phyloP scores from a whole-genome alignment of 164 flowering plant genomes.

The Paratinospora sagittata region DNA sequence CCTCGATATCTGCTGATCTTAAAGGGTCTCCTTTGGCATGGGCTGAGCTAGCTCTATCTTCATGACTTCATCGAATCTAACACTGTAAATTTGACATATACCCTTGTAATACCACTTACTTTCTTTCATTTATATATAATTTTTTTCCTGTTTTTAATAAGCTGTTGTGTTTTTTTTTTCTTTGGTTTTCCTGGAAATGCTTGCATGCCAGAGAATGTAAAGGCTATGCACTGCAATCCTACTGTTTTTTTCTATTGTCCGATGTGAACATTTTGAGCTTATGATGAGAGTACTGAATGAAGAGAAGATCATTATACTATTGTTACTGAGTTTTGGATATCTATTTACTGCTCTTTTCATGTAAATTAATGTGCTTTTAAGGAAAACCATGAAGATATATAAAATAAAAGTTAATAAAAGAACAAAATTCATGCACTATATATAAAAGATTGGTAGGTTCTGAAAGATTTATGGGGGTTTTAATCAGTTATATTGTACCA shows the following conservation, averaged over 20 bases:
- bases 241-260: too few species aligned
- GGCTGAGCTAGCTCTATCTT: conserved; percentile 87
- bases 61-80: conserved; percentile 32
- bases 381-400: too few species aligned
- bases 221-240: background rate
- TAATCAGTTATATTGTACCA: too few species aligned
- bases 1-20: conserved; percentile 52
- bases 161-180: conserved; percentile 4
- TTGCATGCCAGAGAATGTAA: conserved; percentile 16
- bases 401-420: too few species aligned
- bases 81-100: conserved; percentile 35
- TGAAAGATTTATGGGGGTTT: too few species aligned
- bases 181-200: conserved; percentile 21
- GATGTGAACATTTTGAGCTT: background rate
- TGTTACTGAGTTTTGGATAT: background rate
- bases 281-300: background rate
- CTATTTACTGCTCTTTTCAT: too few species aligned
- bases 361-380: too few species aligned
- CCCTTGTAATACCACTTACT: conserved; percentile 16
- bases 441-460: too few species aligned
- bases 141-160: conserved; percentile 4
- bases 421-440: too few species aligned
- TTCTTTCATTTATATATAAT: background rate
- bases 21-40: conserved; percentile 83
- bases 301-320: background rate